Base-by-base conservation (phyloP, 768 basidiomycete genomes). In the Coprinopsis marcescibilis region DNA sequence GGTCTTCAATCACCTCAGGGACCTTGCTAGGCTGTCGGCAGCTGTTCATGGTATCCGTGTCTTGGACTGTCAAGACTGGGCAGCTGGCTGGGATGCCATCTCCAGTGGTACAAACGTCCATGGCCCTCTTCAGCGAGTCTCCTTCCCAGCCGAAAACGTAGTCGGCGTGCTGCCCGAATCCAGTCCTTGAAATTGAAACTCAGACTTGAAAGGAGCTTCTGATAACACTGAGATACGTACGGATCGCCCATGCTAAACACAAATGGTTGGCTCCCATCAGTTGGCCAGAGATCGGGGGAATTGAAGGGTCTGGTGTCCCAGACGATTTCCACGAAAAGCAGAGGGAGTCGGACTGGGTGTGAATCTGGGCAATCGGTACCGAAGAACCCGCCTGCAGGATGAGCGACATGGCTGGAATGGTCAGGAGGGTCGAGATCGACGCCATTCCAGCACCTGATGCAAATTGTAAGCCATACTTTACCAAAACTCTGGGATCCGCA, bases 221-320 rank as follows among this genome's bases (percentile, higher is more conserved):
- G 17, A 6, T 21, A 24, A n/a, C n/a, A n/a, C n/a, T n/a, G n/a
- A 15, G 11, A 38, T 10, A 42, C 50, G 21, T 48, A 52, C 51
- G 51, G 51, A 20, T 54, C 53, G 34, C 53, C 53, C 45, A 51
- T 54, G 37, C 50, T 51, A 23, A 51, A 40, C 5, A 52, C 51
- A 35, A 52, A 48, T 7, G 51, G 51, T 27, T 52, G 47, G 13
- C 32, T 38, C 10, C 47, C 51, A 35, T 52, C 51, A 7, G 17
- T 26, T 5, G 48, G 48, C 48, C 48, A 49, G 12, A 49, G 35
- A n/a, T n/a, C 24, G 5, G 35, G 50, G 17, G 42, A 40, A 30
- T 51, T 52, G 47, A 52, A 52, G 29, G 41, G 41, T 23, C 51
- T 42, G 11, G 51, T 52, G 30, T 52, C 51, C 51, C 51, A 52